Evolutionary conservation across 768 basidiomycete species (phyloP).

Genomic region (Sutorius australiensis): DNA sequence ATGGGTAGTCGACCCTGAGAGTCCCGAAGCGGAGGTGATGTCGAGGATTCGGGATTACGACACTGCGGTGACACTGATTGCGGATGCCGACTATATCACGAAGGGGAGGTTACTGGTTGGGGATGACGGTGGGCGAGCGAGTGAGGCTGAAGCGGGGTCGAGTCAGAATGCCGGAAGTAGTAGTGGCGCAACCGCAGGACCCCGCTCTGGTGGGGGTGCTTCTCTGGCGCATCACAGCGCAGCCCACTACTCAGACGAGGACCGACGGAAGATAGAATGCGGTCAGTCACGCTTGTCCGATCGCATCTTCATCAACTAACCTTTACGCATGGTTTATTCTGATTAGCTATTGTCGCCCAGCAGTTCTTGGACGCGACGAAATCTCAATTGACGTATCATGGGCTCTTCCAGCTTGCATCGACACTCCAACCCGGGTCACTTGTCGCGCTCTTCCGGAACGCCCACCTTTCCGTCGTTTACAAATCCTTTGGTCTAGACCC

Average conservation of each 20-base stretch:
- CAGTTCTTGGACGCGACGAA: conserved; percentile 65
- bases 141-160: conserved; percentile 12
- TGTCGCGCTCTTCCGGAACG: conserved; percentile 88
- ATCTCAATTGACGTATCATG: conserved; percentile 86
- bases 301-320: background rate
- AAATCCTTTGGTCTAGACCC: conserved; percentile 37
- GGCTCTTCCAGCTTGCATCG: conserved; percentile 72
- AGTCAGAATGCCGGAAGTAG: conserved; percentile 1
- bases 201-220: conserved; percentile 4
- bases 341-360: conserved; percentile 60
- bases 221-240: conserved; percentile 4
- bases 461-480: conserved; percentile 85
- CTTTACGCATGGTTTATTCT: background rate
- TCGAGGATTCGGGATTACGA: conserved; percentile 64
- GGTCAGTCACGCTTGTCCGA: conserved; percentile 43
- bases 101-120: conserved; percentile 51
- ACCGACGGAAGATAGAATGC: conserved; percentile 61
- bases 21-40: conserved; percentile 54
- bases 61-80: conserved; percentile 66
- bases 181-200: background rate
- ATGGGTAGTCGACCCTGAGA: conserved; percentile 53
- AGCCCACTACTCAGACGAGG: conserved; percentile 44
- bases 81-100: conserved; percentile 73
- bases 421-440: conserved; percentile 48
- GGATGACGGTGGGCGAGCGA: background rate